Conservation (phyloP, 1,139 yeast species). For the Spencermartinsiella ligniputridi region DNA sequence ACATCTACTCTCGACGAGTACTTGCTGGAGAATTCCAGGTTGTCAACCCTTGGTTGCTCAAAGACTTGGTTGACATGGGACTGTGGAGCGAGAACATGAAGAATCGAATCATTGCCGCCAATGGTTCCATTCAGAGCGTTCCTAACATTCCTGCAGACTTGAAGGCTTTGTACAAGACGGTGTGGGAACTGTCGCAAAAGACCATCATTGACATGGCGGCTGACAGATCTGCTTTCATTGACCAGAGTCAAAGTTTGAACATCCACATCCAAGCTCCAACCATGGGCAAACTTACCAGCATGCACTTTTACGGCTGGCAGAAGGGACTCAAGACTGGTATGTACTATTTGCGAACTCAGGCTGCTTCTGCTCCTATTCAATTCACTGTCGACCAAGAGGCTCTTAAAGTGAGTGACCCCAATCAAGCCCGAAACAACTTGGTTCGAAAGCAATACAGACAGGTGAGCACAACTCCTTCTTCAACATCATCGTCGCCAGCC, state of each 20-base stretch:
- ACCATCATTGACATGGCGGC: slow-evolving; percentile 92
- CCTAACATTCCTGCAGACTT: slow-evolving; percentile 72
- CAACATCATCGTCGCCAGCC: slow-evolving; percentile 5
- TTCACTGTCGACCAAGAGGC: slow-evolving; percentile 72
- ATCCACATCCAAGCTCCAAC: slow-evolving; percentile 83
- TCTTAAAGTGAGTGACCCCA: slow-evolving; percentile 35
- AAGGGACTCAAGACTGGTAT: slow-evolving; percentile 96
- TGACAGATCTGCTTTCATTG: slow-evolving; percentile 88
- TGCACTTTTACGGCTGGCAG: slow-evolving; percentile 98
- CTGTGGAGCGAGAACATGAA: slow-evolving; percentile 80
- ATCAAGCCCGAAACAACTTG: slow-evolving; percentile 26
- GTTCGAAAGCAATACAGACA: slow-evolving; percentile 33
- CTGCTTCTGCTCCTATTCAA: slow-evolving; percentile 91
- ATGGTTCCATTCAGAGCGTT: slow-evolving; percentile 82
- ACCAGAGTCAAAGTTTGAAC: slow-evolving; percentile 91
- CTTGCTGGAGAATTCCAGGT: slow-evolving; percentile 86
- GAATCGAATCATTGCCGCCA: slow-evolving; percentile 68
- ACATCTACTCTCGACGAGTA: slow-evolving; percentile 81
- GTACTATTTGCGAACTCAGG: slow-evolving; percentile 94
- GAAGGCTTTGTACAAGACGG: slow-evolving; percentile 82
- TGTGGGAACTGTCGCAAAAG: slow-evolving; percentile 94
- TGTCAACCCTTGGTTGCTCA: slow-evolving; percentile 76
- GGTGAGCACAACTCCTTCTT: slow-evolving; percentile 1
- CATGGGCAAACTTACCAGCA: slow-evolving; percentile 89
- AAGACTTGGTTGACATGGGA: slow-evolving; percentile 78